Percentiles rank a stretch among this genome's conserved stretches.
Evolutionary conservation across 352 stramenopile genomes (phyloP).

Genomic region (Elongisporangium senticosum): DNA sequence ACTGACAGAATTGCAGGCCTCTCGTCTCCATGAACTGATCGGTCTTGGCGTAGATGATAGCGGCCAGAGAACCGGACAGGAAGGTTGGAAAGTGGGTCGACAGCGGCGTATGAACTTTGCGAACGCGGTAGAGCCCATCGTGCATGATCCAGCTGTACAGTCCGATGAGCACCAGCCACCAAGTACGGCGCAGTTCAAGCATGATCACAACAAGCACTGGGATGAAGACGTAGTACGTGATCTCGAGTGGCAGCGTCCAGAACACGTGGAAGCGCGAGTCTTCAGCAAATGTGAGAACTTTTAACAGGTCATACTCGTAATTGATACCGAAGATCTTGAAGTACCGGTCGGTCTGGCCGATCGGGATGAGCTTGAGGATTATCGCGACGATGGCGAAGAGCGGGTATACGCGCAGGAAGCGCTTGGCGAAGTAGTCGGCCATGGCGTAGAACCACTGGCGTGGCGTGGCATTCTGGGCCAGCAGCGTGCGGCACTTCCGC

Average conservation of each 20-base stretch:
- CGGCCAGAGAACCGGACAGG: conserved; percentile 33
- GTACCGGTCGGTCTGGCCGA: conserved; percentile 11
- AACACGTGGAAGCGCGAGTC: conserved; percentile 26
- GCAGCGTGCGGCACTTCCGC: conserved; percentile 22
- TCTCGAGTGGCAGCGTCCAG: conserved; percentile 50
- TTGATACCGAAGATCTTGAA: conserved; percentile 21
- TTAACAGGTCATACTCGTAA: conserved; percentile 28
- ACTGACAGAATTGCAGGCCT: too few relatives aligned
- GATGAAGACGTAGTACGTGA: conserved; percentile 41
- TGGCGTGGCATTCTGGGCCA: conserved; percentile 14
- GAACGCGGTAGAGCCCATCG: conserved; percentile 12
- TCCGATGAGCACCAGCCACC: conserved; percentile 25
- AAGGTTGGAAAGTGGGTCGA: conserved; percentile 34
- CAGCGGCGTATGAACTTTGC: conserved; percentile 22
- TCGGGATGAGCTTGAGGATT: too few relatives aligned
- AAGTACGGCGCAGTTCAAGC: conserved; percentile 16
- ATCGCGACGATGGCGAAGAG: conserved; percentile 9
- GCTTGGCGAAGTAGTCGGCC: conserved; percentile 29
- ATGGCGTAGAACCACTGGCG: conserved; percentile 17
- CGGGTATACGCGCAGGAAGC: conserved; percentile 32
- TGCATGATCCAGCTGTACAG: conserved; percentile 22
- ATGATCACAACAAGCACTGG: conserved; percentile 22
- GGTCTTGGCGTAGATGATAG: conserved; percentile 26
- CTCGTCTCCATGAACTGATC: too few relatives aligned
- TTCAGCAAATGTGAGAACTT: conserved; percentile 34